Conservation (phyloP, 2,329 filamentous ascomycete genomes). For the Fusarium euwallaceae region DNA sequence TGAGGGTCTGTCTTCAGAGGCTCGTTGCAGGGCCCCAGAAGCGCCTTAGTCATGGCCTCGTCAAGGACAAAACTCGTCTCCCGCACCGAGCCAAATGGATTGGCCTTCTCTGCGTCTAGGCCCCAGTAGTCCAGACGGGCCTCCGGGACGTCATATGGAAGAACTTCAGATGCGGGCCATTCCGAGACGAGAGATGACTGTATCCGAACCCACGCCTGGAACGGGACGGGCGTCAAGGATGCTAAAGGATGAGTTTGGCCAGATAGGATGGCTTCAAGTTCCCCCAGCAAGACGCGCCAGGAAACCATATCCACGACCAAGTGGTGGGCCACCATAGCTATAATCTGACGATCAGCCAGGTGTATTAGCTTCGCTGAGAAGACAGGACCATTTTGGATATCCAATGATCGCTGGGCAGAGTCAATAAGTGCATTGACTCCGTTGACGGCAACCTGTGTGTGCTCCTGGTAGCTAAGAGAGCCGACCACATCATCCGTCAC, state of each 20-base stretch:
- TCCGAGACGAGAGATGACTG: background rate
- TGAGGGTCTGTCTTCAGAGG: conserved; percentile 51
- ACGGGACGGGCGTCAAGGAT: background rate
- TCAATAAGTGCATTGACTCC: background rate
- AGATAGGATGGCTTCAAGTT: background rate
- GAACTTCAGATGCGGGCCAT: no score
- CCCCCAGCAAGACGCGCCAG: background rate
- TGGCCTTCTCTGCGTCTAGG: background rate
- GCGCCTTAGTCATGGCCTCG: background rate
- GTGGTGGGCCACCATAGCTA: conserved; percentile 3
- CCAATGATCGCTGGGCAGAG: background rate
- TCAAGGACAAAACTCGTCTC: background rate
- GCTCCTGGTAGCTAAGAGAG: background rate
- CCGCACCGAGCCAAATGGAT: background rate
- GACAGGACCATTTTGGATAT: conserved; percentile 1
- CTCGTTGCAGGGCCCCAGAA: conserved; percentile 16
- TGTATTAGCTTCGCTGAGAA: background rate
- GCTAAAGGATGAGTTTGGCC: background rate
- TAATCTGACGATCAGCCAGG: background rate
- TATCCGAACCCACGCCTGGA: background rate
- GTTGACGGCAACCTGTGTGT: background rate
- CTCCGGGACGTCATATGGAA: background rate
- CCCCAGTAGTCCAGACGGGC: background rate
- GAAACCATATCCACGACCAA: conserved; percentile 8
- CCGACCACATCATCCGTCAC: background rate